phyloP scores from a whole-genome alignment of 1,139 yeast species.

The Lodderomyces margitis region DNA sequence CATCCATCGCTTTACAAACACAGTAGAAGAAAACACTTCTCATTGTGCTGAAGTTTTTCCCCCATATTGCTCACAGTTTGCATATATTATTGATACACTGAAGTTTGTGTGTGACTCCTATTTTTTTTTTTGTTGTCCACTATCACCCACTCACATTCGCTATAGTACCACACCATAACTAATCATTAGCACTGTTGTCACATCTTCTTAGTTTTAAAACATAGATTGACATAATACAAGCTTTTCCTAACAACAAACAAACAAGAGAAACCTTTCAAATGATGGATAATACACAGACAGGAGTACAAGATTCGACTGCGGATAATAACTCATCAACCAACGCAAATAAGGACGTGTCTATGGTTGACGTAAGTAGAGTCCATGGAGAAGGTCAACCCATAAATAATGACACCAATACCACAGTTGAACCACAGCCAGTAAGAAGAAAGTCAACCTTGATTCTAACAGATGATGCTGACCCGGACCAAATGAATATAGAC shows the following conservation, averaged over 20 bases:
- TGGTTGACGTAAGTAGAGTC: conserved; percentile 41
- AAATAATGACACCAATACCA: not conserved
- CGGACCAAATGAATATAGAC: conserved; percentile 40
- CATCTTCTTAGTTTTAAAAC: no score
- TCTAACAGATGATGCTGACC: conserved; percentile 38
- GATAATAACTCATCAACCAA: not conserved
- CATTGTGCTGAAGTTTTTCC: no score
- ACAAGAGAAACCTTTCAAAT: not conserved
- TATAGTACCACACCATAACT: no score
- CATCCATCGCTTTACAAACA: no score
- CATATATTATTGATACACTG: no score
- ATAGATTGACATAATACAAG: no score
- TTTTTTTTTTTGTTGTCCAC: no score
- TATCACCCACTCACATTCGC: no score
- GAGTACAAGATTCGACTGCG: not conserved
- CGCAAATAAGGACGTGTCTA: conserved; percentile 30
- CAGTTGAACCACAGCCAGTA: conserved; percentile 21
- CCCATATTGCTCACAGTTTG: no score
- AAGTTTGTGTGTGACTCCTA: no score
- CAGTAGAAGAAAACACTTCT: no score
- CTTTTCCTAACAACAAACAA: not conserved
- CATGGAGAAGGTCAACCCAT: conserved; percentile 2
- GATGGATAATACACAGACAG: conserved; percentile 1
- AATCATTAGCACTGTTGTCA: no score
- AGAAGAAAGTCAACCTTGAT: conserved; percentile 25